Conservation (phyloP, 1,284 basidiomycete genomes). For the Stereum hirsutum region DNA sequence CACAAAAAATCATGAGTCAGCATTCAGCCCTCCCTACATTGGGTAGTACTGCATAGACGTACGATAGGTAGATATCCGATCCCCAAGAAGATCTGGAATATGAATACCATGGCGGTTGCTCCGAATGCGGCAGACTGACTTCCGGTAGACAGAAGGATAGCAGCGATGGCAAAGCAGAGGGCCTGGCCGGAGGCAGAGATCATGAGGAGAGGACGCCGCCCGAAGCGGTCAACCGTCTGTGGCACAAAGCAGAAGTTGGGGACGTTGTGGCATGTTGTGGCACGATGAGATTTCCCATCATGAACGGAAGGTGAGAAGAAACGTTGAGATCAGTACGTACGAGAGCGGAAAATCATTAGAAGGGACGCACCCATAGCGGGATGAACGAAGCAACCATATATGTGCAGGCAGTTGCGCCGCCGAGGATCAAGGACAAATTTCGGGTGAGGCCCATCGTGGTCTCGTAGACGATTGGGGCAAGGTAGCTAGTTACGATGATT, state of each 20-base stretch:
- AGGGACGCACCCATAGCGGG: slow-evolving; percentile 25
- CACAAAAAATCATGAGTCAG: too few relatives aligned
- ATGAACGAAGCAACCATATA: slow-evolving; percentile 37
- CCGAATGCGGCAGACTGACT: slow-evolving; percentile 24
- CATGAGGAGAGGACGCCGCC: slow-evolving; percentile 29
- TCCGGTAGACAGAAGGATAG: slow-evolving; percentile 24
- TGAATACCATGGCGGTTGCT: slow-evolving; percentile 29
- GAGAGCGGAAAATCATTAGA: neutral
- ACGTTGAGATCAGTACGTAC: neutral
- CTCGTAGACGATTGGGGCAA: slow-evolving; percentile 33
- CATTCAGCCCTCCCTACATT: too few relatives aligned
- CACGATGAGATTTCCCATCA: too few relatives aligned
- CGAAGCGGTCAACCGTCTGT: slow-evolving; percentile 34
- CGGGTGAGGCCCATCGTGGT: slow-evolving; percentile 34
- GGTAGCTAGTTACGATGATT: slow-evolving; percentile 19
- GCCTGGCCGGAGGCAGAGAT: slow-evolving; percentile 29
- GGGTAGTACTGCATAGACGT: too few relatives aligned
- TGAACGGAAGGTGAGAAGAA: too few relatives aligned
- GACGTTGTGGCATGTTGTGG: too few relatives aligned
- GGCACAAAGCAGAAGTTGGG: too few relatives aligned
- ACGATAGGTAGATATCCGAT: slow-evolving; percentile 32
- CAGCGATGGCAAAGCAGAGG: slow-evolving; percentile 25
- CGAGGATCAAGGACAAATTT: slow-evolving; percentile 30
- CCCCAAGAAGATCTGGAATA: slow-evolving; percentile 32
- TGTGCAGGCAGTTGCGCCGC: slow-evolving; percentile 29